Evolutionary conservation across 805 yeast genomes (phyloP).

Genomic region (Candida vaughaniae): DNA sequence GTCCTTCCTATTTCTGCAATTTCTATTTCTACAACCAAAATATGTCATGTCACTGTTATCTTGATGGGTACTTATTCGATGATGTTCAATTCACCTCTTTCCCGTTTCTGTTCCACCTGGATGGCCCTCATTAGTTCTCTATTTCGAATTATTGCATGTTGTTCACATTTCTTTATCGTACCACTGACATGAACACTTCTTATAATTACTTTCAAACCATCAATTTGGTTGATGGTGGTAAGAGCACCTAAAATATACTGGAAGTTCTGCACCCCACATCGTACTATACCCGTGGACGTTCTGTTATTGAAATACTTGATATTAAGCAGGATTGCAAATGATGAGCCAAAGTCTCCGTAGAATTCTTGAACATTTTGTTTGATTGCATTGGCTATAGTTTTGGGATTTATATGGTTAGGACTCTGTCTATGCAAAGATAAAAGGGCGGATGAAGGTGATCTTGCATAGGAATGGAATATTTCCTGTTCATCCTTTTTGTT

Average conservation of each 20-base stretch:
- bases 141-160: conserved; percentile 54
- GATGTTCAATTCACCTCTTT: conserved; percentile 4
- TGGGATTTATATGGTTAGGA: conserved; percentile 47
- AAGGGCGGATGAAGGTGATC: conserved; percentile 36
- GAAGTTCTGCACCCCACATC: conserved; percentile 68
- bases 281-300: conserved; percentile 81
- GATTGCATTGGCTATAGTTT: conserved; percentile 51
- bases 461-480: conserved; percentile 13
- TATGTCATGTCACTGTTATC: too few species aligned
- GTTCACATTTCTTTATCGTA: conserved; percentile 81
- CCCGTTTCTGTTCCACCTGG: conserved; percentile 2
- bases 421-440: conserved; percentile 52
- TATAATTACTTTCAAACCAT: conserved; percentile 50
- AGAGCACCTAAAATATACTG: conserved; percentile 68
- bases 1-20: too few species aligned
- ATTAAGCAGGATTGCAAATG: conserved; percentile 58
- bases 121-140: conserved; percentile 30
- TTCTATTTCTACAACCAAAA: too few species aligned
- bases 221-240: conserved; percentile 51
- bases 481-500: not conserved
- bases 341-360: conserved; percentile 80
- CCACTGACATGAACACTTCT: conserved; percentile 76
- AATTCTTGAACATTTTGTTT: conserved; percentile 55
- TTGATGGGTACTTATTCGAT: not conserved
- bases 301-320: conserved; percentile 77